Conservation (phyloP, 2,329 filamentous ascomycete species). For the Fusarium torulosum region DNA sequence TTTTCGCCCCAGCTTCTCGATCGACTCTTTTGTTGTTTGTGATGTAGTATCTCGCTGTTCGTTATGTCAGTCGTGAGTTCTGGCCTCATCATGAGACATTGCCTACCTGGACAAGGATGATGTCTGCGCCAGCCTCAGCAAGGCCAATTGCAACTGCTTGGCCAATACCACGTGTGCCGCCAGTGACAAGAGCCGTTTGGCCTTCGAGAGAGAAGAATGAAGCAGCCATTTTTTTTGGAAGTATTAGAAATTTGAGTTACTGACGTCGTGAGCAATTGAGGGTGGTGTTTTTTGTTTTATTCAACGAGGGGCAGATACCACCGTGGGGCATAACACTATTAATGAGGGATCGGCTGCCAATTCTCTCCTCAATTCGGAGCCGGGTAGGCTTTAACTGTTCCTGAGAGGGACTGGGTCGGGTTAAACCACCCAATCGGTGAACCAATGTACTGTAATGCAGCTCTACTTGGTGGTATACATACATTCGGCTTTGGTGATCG, state of each 20-base stretch:
- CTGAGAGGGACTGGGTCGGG: not conserved
- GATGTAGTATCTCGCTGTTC: constrained; percentile 57
- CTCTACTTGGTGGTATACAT: constrained; percentile 8
- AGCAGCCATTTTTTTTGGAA: constrained; percentile 52
- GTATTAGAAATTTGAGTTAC: not conserved
- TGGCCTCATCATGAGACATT: constrained; percentile 16
- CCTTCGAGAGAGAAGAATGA: constrained; percentile 66
- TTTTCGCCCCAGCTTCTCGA: constrained; percentile 75
- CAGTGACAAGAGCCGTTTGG: constrained; percentile 69
- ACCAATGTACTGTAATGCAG: constrained; percentile 6
- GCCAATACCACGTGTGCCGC: constrained; percentile 69
- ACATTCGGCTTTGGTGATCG: not conserved
- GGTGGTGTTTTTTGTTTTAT: constrained; percentile 11
- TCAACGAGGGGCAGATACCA: constrained; percentile 21
- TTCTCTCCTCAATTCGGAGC: constrained; percentile 11
- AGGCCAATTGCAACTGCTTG: constrained; percentile 68
- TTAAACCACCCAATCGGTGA: constrained; percentile 7
- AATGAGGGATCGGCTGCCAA: constrained; percentile 14
- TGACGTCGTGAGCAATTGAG: not conserved
- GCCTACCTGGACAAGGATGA: constrained; percentile 67
- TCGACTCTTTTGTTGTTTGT: constrained; percentile 68
- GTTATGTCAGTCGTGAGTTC: constrained; percentile 8
- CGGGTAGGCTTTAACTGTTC: constrained; percentile 2
- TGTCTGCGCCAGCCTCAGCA: constrained; percentile 69
- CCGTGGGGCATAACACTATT: constrained; percentile 25